These are phyloP conservation scores for Digitaria exilis DNA, from an alignment of 202 grass and related monocot species.

Conservation along the genomic window DNA sequence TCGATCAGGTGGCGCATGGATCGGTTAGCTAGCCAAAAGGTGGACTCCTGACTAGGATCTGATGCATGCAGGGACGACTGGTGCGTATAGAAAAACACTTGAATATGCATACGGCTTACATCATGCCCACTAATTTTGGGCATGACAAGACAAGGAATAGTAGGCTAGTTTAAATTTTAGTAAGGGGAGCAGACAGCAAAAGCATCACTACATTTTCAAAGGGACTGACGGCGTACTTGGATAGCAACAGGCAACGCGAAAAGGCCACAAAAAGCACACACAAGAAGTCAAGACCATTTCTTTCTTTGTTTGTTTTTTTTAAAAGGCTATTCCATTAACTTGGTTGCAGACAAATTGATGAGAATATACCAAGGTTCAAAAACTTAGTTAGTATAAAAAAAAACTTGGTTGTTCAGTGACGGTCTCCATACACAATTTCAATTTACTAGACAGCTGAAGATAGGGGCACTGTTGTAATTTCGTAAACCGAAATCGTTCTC, in stretches of 20 bases:
- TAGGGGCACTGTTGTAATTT: no score
- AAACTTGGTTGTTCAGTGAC: no score
- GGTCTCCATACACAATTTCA: no score
- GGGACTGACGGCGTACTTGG: neutral
- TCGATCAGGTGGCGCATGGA: slow-evolving; percentile 6
- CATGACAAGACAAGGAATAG: neutral
- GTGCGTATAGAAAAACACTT: neutral
- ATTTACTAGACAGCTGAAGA: no score
- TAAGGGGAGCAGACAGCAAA: neutral
- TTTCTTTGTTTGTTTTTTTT: no score
- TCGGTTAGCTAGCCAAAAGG: slow-evolving; percentile 21
- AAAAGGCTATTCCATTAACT: neutral
- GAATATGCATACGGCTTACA: neutral
- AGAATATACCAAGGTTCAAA: no score
- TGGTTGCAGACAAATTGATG: no score
- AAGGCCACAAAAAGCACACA: neutral
- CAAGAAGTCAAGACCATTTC: no score
- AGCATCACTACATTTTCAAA: neutral
- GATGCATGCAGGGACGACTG: slow-evolving; percentile 19
- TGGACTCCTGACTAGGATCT: slow-evolving; percentile 45
- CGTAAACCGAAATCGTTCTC: no score
- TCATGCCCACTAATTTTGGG: slow-evolving; percentile 26
- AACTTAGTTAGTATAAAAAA: no score
- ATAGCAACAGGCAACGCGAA: neutral
- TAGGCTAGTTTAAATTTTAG: neutral